Evolutionary conservation across 2,329 filamentous ascomycete species (phyloP), one percentile per base, ranked within the genome.

Genomic region (Mycosphaerella arachidis): DNA sequence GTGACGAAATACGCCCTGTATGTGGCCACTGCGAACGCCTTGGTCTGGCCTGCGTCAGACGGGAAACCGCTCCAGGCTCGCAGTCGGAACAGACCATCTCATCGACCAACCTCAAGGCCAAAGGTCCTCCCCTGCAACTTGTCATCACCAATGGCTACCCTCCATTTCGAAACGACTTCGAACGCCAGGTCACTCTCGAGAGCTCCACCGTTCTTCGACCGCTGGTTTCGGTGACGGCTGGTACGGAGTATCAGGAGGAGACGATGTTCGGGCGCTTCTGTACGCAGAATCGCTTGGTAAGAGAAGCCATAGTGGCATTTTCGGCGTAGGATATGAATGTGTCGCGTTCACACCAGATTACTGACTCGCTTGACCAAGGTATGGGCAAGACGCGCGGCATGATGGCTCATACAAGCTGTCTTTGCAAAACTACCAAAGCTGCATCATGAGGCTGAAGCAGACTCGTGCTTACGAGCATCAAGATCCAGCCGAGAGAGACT

Each of bases 1-100:
- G 92, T 71, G 92, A 97, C 72, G 93, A 97, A 78, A 84, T 84
- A 56, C 92, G 95, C 74, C 92, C 92, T 37, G 87, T 92, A 76
- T 97, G 92, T 77, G 90, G 88, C 73, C 97, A 97, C 70, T 97
- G 93, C 76, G 82, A 89, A 59, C 88, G 91, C 20, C 57, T 66
- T 10, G 51, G 56, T 10, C 55, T 66, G 1, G 24, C 53, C 16
- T 66, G 63, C 35, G 37, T 58, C 20, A 54, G 57, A 31, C 58
- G 61, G 16, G 43, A 61, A 9, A 55, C 54, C 30, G 50, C 27
- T 31, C n/a, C 50, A 10, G 50, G 18, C 43, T 37, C 16, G 18
- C 27, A 52, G 20, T 18, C 37, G 33, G 37, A 37, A 37, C n/a
- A 18, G 31, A 20, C 16, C 4, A 57, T 64, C 31, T 48, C 59